These are phyloP conservation scores for Anacardium occidentale DNA, from an alignment of 345 rosid genomes.

Conservation along the genomic window DNA sequence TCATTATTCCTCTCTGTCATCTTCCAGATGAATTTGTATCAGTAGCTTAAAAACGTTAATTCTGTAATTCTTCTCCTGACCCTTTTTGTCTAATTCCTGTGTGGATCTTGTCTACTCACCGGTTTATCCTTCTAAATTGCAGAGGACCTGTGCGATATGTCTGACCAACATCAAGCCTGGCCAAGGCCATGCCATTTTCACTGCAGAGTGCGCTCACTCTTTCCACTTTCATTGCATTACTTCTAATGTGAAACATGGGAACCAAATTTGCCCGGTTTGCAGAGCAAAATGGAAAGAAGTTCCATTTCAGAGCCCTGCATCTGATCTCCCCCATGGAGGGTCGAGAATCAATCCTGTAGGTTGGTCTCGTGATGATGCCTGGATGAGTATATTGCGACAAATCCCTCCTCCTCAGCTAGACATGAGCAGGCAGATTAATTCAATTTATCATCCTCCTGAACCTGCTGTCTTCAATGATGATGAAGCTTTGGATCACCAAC, in stretches of 20 bases:
- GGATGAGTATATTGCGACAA: slow-evolving; percentile 56
- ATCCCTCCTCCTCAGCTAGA: slow-evolving; percentile 52
- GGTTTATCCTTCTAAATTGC: slow-evolving; percentile 32
- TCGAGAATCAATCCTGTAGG: slow-evolving; percentile 44
- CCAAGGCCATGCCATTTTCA: slow-evolving; percentile 90
- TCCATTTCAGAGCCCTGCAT: slow-evolving; percentile 62
- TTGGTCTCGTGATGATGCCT: slow-evolving; percentile 57
- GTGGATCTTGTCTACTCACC: slow-evolving; percentile 20
- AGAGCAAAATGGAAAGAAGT: slow-evolving; percentile 90
- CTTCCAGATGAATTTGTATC: slow-evolving; percentile 9
- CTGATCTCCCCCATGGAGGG: slow-evolving; percentile 42
- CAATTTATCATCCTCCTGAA: slow-evolving; percentile 50
- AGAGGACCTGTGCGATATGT: slow-evolving; percentile 92
- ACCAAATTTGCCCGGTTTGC: slow-evolving; percentile 90
- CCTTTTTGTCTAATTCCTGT: slow-evolving; percentile 2
- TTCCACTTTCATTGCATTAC: slow-evolving; percentile 96
- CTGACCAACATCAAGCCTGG: slow-evolving; percentile 75
- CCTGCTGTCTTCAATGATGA: slow-evolving; percentile 80
- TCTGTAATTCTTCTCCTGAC: background rate
- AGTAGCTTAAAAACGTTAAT: background rate
- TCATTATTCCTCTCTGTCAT: background rate
- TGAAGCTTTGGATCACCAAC: slow-evolving; percentile 54
- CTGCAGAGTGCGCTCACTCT: slow-evolving; percentile 95
- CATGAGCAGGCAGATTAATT: slow-evolving; percentile 46
- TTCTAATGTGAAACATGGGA: slow-evolving; percentile 86